Evolutionary conservation across 2,329 filamentous ascomycete species (phyloP).

Genomic region (Thelonectria olida): DNA sequence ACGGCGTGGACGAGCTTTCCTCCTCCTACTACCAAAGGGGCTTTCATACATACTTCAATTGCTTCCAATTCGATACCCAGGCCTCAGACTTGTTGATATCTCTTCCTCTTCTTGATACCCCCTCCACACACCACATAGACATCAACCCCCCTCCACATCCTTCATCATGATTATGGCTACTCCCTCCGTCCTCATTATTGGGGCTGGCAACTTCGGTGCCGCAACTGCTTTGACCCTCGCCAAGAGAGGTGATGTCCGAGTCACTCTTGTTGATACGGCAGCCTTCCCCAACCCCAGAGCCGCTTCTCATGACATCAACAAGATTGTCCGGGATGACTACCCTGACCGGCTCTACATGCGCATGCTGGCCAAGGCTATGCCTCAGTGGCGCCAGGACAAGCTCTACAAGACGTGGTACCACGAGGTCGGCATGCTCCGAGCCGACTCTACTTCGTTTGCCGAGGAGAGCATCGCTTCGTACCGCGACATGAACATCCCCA

Average conservation of each 20-base stretch:
- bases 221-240: constrained; percentile 51
- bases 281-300: constrained; percentile 49
- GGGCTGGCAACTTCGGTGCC: constrained; percentile 55
- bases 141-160: constrained; percentile 1
- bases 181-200: constrained; percentile 49
- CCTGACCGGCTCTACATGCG: constrained; percentile 51
- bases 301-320: constrained; percentile 58
- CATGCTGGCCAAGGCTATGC: constrained; percentile 52
- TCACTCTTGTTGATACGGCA: constrained; percentile 50
- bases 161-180: constrained; percentile 15
- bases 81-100: neutral
- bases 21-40: constrained; percentile 27
- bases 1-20: constrained; percentile 24
- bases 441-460: constrained; percentile 53
- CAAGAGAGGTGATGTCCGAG: constrained; percentile 39
- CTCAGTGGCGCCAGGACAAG: constrained; percentile 52
- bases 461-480: constrained; percentile 53
- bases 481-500: constrained; percentile 48
- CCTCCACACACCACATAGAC: neutral
- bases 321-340: constrained; percentile 55
- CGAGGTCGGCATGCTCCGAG: constrained; percentile 63
- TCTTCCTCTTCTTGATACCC: constrained; percentile 3
- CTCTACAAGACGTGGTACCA: constrained; percentile 65
- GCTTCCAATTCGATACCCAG: constrained; percentile 20
- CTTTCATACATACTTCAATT: constrained; percentile 14